Base-by-base conservation (phyloP, 768 basidiomycete genomes). In the Leccinum uliginosum region DNA sequence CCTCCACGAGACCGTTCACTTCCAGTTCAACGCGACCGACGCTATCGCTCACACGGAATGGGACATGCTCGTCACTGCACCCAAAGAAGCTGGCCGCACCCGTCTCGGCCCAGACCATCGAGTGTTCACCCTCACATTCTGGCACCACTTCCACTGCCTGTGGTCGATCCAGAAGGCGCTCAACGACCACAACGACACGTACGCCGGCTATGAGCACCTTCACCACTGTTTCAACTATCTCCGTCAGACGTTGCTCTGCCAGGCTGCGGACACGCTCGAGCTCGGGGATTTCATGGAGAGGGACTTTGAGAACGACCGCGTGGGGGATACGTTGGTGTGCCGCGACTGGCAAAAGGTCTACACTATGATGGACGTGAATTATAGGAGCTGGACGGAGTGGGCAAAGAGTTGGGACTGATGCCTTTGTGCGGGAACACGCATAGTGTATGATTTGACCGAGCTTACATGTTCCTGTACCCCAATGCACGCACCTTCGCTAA, bases 211-310 rank as follows among this genome's bases (percentile, higher is more conserved):
- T 43, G 54, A 11, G 4, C 60, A 61, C 11, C 29, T 61, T 0
- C 60, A 61, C 8, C 60, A 61, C 21, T 62, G 60, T 24, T 53
- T 61, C 43, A 61, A 61, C 2, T 62, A 61, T 38, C 29, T 61
- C 3, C 60, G 60, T 1, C 60, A 61, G 21, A 58, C 49, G 3
- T 17, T 61, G n/a, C 40, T 61, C 6, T 61, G 60, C 53, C 55
- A 61, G 47, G 60, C 60, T 8, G 60, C 51, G 44, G 60, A 61
- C 8, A 53, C 51, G 34, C 60, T 61, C 4, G 60, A 61, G 9
- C 48, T 61, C 9, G 60, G 60, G 10, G 60, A 61, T 48, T 61
- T 62, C n/a, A 53, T 61, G 60, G 51, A 57, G 43, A 57, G 8
- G 27, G 51, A 62, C 38, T 62, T 46, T 9, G 55, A 61, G 29